These are phyloP conservation scores for Aureobasidium sp. DNA, from an alignment of 2,329 filamentous ascomycete species.

Conservation along the genomic window DNA sequence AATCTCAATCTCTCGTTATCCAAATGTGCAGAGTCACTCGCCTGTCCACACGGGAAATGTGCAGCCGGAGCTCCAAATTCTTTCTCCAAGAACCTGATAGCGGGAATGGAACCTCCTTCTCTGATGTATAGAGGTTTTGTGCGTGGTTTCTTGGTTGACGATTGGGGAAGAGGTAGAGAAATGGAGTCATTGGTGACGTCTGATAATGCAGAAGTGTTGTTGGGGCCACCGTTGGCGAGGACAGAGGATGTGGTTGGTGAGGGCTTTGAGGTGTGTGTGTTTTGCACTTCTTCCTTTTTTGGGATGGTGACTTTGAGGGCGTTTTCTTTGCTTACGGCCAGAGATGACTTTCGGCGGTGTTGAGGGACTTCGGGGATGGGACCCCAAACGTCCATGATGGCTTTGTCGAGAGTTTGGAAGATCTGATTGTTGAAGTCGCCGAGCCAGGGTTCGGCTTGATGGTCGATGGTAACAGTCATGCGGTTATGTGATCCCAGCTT, in stretches of 20 bases:
- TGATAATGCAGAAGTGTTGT: conserved; percentile 10
- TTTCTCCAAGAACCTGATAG: conserved; percentile 89
- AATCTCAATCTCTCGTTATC: conserved; percentile 91
- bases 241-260: conserved; percentile 46
- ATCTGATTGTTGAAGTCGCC: conserved; percentile 87
- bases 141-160: conserved; percentile 7
- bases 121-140: conserved; percentile 80
- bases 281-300: conserved; percentile 19
- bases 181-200: background rate
- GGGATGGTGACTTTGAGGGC: conserved; percentile 18
- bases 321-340: conserved; percentile 14
- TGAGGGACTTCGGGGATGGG: conserved; percentile 43
- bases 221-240: conserved; percentile 41
- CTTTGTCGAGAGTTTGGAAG: conserved; percentile 79
- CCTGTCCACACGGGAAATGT: conserved; percentile 88
- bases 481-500: conserved; percentile 72
- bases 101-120: conserved; percentile 91
- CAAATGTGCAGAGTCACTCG: conserved; percentile 87
- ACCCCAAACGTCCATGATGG: conserved; percentile 79
- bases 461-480: conserved; percentile 77
- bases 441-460: conserved; percentile 92
- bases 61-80: conserved; percentile 87
- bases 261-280: conserved; percentile 26
- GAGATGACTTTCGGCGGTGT: conserved; percentile 18
- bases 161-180: background rate